phyloP scores from a whole-genome alignment of 768 basidiomycete species.

The Trametes cingulata region DNA sequence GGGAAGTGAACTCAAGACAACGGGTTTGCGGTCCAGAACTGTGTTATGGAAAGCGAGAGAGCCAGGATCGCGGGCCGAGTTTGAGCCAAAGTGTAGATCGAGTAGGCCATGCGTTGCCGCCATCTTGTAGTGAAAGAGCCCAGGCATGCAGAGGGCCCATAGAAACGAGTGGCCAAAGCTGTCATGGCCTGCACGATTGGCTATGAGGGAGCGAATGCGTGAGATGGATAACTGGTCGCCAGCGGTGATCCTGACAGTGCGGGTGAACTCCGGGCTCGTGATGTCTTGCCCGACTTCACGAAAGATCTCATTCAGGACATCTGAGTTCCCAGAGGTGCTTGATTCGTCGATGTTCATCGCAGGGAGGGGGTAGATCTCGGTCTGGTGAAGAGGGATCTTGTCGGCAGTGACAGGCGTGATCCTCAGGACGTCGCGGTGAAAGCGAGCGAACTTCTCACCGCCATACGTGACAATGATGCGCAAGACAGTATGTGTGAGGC shows the following conservation, averaged over 20 bases:
- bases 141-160: constrained; percentile 33
- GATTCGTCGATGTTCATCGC: constrained; percentile 41
- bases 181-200: constrained; percentile 36
- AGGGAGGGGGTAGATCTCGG: constrained; percentile 31
- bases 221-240: constrained; percentile 43
- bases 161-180: constrained; percentile 24
- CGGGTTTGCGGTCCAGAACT: constrained; percentile 31
- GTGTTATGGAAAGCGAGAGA: constrained; percentile 39
- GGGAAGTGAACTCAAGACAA: constrained; percentile 29
- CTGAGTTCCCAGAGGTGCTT: constrained; percentile 35
- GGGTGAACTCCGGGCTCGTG: not conserved
- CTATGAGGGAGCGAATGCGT: constrained; percentile 33
- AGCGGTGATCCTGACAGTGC: constrained; percentile 16
- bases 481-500: constrained; percentile 31
- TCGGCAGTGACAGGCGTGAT: too few species aligned
- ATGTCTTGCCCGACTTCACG: constrained; percentile 28
- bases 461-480: constrained; percentile 29
- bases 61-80: constrained; percentile 32
- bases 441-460: too few species aligned
- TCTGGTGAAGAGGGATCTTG: constrained; percentile 33
- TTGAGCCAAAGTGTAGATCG: constrained; percentile 23
- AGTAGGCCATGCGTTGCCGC: constrained; percentile 35
- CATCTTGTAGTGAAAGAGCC: constrained; percentile 42
- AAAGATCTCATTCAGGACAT: constrained; percentile 32
- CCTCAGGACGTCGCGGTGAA: too few species aligned